Percentiles rank a stretch among this genome's conserved stretches.
These are phyloP conservation scores for Wickerhamomyces rabaulensis DNA, from an alignment of 805 yeast genomes.

Conservation along the genomic window DNA sequence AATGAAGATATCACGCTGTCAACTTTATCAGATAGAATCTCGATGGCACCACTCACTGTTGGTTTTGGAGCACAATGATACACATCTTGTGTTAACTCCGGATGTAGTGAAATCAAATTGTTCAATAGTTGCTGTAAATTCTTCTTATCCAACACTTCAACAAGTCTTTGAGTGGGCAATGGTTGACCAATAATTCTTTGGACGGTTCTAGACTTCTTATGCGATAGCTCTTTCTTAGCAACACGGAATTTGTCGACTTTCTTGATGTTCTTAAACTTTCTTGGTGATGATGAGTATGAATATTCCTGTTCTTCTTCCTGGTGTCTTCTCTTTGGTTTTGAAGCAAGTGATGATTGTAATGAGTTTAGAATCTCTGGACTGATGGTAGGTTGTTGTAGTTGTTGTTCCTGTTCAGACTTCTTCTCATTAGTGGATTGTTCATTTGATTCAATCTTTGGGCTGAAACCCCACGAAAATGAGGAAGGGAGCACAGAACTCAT, in stretches of 20 bases:
- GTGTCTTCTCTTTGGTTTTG: constrained; percentile 11
- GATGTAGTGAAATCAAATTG: constrained; percentile 51
- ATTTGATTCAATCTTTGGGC: constrained; percentile 26
- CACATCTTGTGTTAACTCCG: constrained; percentile 53
- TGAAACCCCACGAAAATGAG: constrained; percentile 23
- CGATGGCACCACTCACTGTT: constrained; percentile 45
- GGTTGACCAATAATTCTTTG: constrained; percentile 44
- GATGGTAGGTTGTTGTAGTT: neutral
- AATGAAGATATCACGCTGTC: constrained; percentile 39
- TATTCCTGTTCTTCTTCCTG: constrained; percentile 12
- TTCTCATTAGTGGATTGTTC: neutral
- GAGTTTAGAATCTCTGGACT: constrained; percentile 5
- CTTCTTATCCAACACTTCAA: constrained; percentile 61
- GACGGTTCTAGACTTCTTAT: constrained; percentile 24
- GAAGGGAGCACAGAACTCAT: constrained; percentile 16
- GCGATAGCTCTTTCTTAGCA: constrained; percentile 6
- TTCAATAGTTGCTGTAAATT: constrained; percentile 49
- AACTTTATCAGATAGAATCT: constrained; percentile 38
- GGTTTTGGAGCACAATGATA: constrained; percentile 51
- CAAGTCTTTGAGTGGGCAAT: constrained; percentile 56
- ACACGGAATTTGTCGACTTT: constrained; percentile 11
- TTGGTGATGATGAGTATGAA: constrained; percentile 2
- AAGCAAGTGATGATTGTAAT: constrained; percentile 1
- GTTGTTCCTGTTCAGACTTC: neutral
- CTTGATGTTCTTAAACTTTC: constrained; percentile 1